Evolutionary conservation across 176 grass and related monocot genomes (phyloP), one percentile per base, ranked within the genome.

Genomic region (Rhynchospora pubera): DNA sequence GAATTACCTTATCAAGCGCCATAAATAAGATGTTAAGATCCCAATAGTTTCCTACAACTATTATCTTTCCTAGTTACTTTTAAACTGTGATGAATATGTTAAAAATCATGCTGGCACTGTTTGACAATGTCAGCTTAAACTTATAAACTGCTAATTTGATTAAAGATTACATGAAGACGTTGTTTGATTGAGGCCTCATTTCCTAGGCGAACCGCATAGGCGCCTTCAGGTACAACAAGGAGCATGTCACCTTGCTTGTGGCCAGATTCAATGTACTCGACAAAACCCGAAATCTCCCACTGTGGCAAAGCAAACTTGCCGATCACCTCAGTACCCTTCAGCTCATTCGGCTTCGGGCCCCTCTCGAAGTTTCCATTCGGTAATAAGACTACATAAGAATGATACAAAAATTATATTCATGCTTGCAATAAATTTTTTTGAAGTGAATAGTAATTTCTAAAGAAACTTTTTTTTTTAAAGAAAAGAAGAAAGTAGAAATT

Each of bases 181-280:
- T 97, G 94, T 14, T 84, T 83, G 84, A 97, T 85, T 16, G 90
- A 92, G 6, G 94, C 94, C 65, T 97, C 94, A 77, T 97, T 97
- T 63, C 92, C 94, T 0, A 97, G 90, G 0, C 94, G 94, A 6
- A 97, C 90, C 0, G 94, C 94, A 90, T 92, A 83, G 15, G 85
- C 91, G 26, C 92, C 94, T 85, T 97, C 88, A 11, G 94, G 94
- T 21, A 97, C 94, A 9, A 90, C 84, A 23, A 97, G 92, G 9
- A 97, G 92, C 94, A 94, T 94, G 92, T 94, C 94, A 0, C 94
- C 92, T 67, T 94, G 94, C 90, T 94, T 94, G 88, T 92, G 92
- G 2, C 94, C 94, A 2, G 94, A 94, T 87, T 92, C 88, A 82
- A 97, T 92, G 83, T 94, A 97, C 88, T 97, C 94, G 23, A 97